Evolutionary conservation across 371 early-diverging fungal species (phyloP).

Genomic region (Mortierella polycephala): DNA sequence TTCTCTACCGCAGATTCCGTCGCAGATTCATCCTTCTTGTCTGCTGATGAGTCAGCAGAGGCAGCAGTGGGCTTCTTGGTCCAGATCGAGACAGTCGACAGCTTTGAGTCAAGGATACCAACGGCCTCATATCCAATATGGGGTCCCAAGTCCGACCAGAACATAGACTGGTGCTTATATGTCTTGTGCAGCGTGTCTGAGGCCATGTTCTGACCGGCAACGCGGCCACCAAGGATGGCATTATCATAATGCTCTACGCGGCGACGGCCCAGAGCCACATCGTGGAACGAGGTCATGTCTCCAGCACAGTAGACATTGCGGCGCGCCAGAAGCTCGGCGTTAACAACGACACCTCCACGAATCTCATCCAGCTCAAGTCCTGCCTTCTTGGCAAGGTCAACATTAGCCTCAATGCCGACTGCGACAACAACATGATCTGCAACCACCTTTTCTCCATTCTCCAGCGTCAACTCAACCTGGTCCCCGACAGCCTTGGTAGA

Average conservation of each 20-base stretch:
- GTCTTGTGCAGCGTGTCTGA: constrained; percentile 64
- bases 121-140: constrained; percentile 81
- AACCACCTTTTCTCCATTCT: constrained; percentile 56
- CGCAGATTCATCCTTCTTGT: constrained; percentile 42
- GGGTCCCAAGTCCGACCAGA: constrained; percentile 84
- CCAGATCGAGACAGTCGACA: constrained; percentile 79
- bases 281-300: constrained; percentile 80
- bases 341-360: constrained; percentile 77
- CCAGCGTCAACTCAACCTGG: constrained; percentile 64
- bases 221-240: constrained; percentile 76
- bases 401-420: constrained; percentile 79
- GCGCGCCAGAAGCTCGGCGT: constrained; percentile 82
- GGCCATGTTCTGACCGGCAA: constrained; percentile 81
- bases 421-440: constrained; percentile 80
- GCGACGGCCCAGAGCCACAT: constrained; percentile 78
- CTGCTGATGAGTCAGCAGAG: not conserved
- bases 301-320: constrained; percentile 81
- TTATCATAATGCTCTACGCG: constrained; percentile 84
- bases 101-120: constrained; percentile 73
- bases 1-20: constrained; percentile 49
- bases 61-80: constrained; percentile 69
- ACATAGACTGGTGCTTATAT: constrained; percentile 81
- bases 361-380: constrained; percentile 77
- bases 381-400: constrained; percentile 72
- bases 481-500: constrained; percentile 57